Evolutionary conservation across 202 grass and related monocot genomes (phyloP).

Genomic region (Carex arenaria): DNA sequence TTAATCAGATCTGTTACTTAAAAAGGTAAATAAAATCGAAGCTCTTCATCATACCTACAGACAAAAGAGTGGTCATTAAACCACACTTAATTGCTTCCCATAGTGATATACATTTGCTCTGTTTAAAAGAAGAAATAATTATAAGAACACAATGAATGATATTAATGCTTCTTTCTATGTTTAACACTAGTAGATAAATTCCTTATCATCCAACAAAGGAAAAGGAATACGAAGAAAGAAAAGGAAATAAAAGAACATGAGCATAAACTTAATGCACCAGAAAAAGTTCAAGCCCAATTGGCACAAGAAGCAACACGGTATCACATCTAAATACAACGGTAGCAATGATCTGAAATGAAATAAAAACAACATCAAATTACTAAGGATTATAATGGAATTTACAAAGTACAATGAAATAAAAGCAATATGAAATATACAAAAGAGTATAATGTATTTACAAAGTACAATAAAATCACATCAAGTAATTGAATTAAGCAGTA

Average conservation of each 20-base stretch:
- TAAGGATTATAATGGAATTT: conserved; percentile 12
- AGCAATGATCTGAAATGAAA: conserved; percentile 59
- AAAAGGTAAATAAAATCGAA: conserved; percentile 8
- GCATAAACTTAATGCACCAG: conserved; percentile 39
- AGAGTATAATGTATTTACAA: conserved; percentile 7
- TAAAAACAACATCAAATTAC: conserved; percentile 5
- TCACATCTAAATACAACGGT: conserved; percentile 91
- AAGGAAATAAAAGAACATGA: conserved; percentile 19
- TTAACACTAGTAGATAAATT: background rate
- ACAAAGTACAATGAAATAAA: background rate
- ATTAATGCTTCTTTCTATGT: background rate
- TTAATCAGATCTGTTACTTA: background rate
- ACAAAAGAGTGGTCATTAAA: conserved; percentile 43
- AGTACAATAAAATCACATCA: conserved; percentile 14
- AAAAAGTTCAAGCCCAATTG: conserved; percentile 77
- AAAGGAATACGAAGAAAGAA: background rate
- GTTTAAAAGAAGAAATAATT: conserved; percentile 6
- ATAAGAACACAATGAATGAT: background rate
- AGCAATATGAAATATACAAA: conserved; percentile 7
- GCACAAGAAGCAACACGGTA: conserved; percentile 70
- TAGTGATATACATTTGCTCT: conserved; percentile 74
- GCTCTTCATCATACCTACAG: conserved; percentile 48
- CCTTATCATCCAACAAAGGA: background rate
- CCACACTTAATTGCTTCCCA: conserved; percentile 71
- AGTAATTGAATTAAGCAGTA: conserved; percentile 9